These are phyloP conservation scores for Tulasnella sp. DNA, from an alignment of 768 basidiomycete species.

Conservation along the genomic window DNA sequence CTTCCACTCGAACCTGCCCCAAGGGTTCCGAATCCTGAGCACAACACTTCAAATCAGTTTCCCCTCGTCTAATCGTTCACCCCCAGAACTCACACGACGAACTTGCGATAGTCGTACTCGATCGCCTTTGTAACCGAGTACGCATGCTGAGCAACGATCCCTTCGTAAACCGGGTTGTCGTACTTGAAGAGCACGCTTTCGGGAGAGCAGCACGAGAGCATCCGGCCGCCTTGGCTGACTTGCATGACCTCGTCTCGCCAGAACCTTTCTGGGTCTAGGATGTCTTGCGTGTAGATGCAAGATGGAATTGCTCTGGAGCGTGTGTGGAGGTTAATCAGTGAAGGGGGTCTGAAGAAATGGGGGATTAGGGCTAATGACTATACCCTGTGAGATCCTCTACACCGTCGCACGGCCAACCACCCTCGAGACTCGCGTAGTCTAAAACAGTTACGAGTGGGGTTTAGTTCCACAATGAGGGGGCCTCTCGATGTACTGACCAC, in stretches of 20 bases:
- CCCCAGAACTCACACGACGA: constrained; percentile 25
- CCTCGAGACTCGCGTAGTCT: constrained; percentile 34
- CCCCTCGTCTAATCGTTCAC: neutral
- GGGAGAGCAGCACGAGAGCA: constrained; percentile 40
- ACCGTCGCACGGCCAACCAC: constrained; percentile 37
- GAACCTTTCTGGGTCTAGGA: constrained; percentile 39
- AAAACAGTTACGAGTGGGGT: constrained; percentile 21
- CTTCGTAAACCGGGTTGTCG: constrained; percentile 31
- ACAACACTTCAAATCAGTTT: constrained; percentile 20
- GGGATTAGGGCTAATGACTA: too few relatives aligned
- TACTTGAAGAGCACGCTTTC: constrained; percentile 24
- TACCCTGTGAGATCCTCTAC: constrained; percentile 50
- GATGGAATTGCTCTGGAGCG: neutral
- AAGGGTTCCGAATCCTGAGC: constrained; percentile 40
- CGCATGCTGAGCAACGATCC: constrained; percentile 26
- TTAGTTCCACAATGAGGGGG: neutral
- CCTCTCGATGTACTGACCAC: constrained; percentile 37
- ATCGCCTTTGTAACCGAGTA: constrained; percentile 38
- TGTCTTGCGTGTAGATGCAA: constrained; percentile 28
- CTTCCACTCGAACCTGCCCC: constrained; percentile 29
- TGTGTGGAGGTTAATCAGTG: neutral
- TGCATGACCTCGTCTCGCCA: constrained; percentile 43
- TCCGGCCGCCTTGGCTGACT: constrained; percentile 38
- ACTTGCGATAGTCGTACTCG: constrained; percentile 35
- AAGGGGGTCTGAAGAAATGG: neutral